Evolutionary conservation across 768 basidiomycete species (phyloP).

Genomic region (Phanerodontia chrysosporium): DNA sequence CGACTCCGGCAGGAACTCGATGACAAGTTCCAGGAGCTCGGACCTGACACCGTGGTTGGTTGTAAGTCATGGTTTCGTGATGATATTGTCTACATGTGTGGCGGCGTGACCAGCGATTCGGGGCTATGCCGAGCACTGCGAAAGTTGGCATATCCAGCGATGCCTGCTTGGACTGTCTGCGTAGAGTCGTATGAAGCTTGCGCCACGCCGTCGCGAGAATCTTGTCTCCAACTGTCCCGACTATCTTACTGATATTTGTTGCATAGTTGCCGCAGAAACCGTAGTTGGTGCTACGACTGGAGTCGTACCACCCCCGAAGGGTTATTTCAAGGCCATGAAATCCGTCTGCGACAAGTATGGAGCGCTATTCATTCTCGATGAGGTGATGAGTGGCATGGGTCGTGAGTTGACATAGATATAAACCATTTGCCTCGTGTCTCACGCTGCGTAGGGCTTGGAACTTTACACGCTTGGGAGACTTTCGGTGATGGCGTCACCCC

Average conservation of each 20-base stretch:
- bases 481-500: constrained; percentile 75
- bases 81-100: too few species aligned
- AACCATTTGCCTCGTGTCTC: background rate
- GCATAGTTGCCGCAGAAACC: constrained; percentile 73
- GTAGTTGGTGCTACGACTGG: constrained; percentile 87
- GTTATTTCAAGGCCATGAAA: constrained; percentile 84
- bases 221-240: too few species aligned
- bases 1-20: constrained; percentile 79
- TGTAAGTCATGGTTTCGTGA: constrained; percentile 42
- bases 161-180: too few species aligned
- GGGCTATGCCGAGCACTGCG: too few species aligned
- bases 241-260: background rate
- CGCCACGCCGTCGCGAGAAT: too few species aligned
- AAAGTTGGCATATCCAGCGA: too few species aligned
- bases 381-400: constrained; percentile 92
- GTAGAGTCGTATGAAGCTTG: too few species aligned
- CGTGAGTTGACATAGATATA: constrained; percentile 42
- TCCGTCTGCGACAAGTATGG: constrained; percentile 70
- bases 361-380: constrained; percentile 82
- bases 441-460: constrained; percentile 76
- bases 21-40: constrained; percentile 78
- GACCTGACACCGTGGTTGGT: constrained; percentile 77
- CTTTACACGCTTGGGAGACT: constrained; percentile 81
- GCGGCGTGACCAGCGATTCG: too few species aligned
- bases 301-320: constrained; percentile 69